phyloP scores from a whole-genome alignment of 176 grass and related monocot genomes.

The Carex scoparia region DNA sequence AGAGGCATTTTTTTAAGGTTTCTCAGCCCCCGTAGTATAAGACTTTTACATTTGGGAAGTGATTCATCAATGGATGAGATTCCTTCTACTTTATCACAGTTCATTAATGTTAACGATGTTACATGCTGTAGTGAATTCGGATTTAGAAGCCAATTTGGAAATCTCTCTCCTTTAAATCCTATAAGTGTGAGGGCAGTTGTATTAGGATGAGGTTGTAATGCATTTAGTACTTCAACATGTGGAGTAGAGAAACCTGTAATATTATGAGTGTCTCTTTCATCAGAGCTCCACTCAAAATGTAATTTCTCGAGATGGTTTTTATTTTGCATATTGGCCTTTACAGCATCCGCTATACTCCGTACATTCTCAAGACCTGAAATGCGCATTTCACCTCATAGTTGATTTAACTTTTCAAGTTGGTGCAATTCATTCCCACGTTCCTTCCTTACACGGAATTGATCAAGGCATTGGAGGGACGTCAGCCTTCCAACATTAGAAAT shows the following conservation, averaged over 20 bases:
- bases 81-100: background rate
- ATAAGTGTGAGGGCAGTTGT: background rate
- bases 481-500: conserved; percentile 10
- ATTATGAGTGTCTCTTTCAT: background rate
- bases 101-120: background rate
- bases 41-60: background rate
- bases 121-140: background rate
- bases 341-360: conserved; percentile 19
- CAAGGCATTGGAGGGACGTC: background rate
- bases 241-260: too few relatives aligned
- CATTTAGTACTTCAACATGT: background rate
- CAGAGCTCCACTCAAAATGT: background rate
- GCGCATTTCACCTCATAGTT: background rate
- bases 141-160: background rate
- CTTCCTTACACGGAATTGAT: background rate
- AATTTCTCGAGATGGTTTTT: background rate
- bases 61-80: background rate
- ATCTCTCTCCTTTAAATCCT: background rate
- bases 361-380: conserved; percentile 31
- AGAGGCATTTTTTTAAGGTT: background rate
- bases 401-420: conserved; percentile 22
- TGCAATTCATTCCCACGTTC: background rate
- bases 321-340: background rate
- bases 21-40: too few relatives aligned
- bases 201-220: background rate